Evolutionary conservation across 2,329 filamentous ascomycete genomes (phyloP), one percentile per base, ranked within the genome.

Genomic region (Rhinocladiella mackenziei): DNA sequence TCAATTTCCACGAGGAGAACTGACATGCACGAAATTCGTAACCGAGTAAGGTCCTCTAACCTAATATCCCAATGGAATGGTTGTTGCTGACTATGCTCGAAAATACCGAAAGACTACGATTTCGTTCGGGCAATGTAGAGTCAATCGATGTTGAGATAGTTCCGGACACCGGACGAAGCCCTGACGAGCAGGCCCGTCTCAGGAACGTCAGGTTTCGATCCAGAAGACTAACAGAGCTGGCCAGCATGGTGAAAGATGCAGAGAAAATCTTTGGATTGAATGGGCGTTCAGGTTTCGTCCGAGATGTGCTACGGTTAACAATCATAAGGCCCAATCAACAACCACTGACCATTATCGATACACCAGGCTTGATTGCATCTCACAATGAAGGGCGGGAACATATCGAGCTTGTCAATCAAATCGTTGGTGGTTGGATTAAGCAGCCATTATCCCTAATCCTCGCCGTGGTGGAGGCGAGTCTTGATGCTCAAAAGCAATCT

Each of bases 21-120:
- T 72, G 36, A 70, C 79, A 2, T 83, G 78, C 54, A 83, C 79
- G 0, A 67, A 78, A 17, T 82, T 80, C 45, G 73, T 77, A 4
- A 80, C 77, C 19, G 76, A 81, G 58, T 73, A 80, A 42, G 66
- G 76, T 4, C 7, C 50, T 5, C 35, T 55, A 25, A 29, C 45
- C n/a, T 35, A 48, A 10, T 10, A 13, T 18, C 10, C 2, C 2
- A 11, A 10, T 5, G 11, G 23, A 26, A 7, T 26, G 23, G 23
- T 26, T 30, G 3, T 19, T 39, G 34, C 41, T 44, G 22, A 44
- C 41, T 26, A n/a, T 15, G 9, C 23, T 11, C 11, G 23, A 7
- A 11, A 7, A 26, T 7, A 26, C 7, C 23, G 23, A 26, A 26
- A 26, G 11, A 26, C 7, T 26, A 26, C 23, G n/a, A 26, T 11